Percentiles rank a stretch among this genome's conserved stretches.
phyloP scores from a whole-genome alignment of 805 yeast genomes.

The Sungouiozyma intestinalis region DNA sequence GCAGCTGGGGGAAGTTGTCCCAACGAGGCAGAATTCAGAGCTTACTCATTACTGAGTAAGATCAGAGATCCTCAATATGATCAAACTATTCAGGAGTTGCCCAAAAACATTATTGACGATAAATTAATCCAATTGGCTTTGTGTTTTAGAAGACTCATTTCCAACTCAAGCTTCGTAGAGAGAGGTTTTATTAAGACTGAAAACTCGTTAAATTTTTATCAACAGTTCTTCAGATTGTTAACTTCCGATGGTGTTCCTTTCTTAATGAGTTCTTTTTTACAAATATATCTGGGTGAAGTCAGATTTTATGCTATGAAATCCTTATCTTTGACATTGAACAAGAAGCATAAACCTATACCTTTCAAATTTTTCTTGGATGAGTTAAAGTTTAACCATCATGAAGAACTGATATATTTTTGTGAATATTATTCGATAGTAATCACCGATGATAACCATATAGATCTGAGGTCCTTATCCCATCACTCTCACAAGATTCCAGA shows the following conservation, averaged over 20 bases:
- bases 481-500: slow-evolving; percentile 29
- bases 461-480: slow-evolving; percentile 34
- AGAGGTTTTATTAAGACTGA: slow-evolving; percentile 43
- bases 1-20: slow-evolving; percentile 58
- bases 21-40: slow-evolving; percentile 88
- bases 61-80: slow-evolving; percentile 79
- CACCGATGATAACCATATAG: slow-evolving; percentile 31
- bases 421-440: slow-evolving; percentile 50
- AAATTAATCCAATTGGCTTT: slow-evolving; percentile 59
- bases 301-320: slow-evolving; percentile 64
- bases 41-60: slow-evolving; percentile 73
- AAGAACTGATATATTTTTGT: slow-evolving; percentile 47
- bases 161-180: slow-evolving; percentile 50
- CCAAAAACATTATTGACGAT: slow-evolving; percentile 43
- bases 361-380: slow-evolving; percentile 36
- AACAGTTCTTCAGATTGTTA: slow-evolving; percentile 51
- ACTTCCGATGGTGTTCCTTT: slow-evolving; percentile 47
- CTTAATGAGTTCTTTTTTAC: slow-evolving; percentile 62
- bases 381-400: slow-evolving; percentile 58
- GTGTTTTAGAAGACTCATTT: slow-evolving; percentile 52
- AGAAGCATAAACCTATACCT: slow-evolving; percentile 57
- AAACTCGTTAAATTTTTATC: slow-evolving; percentile 52
- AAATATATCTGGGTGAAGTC: slow-evolving; percentile 70
- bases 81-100: slow-evolving; percentile 59
- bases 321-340: slow-evolving; percentile 55